Percentiles rank a stretch among this genome's conserved stretches.
Conservation (phyloP, 164 flowering plant genomes). For the Liquidambar formosana region DNA sequence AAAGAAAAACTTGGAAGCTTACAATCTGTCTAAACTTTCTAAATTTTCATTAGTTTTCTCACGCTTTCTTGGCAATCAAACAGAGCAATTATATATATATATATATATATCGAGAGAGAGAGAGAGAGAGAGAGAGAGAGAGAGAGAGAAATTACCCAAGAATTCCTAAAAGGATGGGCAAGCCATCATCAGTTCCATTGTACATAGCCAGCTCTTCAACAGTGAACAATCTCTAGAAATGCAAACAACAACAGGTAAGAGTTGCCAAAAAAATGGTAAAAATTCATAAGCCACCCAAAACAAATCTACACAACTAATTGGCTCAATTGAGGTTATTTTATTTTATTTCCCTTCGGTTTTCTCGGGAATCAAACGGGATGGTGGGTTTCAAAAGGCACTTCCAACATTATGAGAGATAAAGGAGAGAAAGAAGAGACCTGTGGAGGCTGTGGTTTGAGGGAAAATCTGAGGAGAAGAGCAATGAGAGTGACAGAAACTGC, state of each 20-base stretch:
- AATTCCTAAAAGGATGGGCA: constrained; percentile 72
- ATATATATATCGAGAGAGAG: neutral
- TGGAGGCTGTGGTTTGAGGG: constrained; percentile 7
- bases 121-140: neutral
- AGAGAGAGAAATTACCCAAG: constrained; percentile 50
- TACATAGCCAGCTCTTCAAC: constrained; percentile 57
- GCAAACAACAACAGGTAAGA: neutral
- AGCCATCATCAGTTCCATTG: constrained; percentile 69
- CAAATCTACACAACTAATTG: neutral
- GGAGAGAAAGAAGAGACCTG: constrained; percentile 3
- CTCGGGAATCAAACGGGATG: neutral
- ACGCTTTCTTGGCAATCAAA: neutral
- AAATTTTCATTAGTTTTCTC: neutral
- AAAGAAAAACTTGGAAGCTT: neutral
- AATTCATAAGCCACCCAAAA: neutral
- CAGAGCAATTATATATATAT: neutral
- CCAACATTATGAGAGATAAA: constrained; percentile 2
- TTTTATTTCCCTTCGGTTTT: no score
- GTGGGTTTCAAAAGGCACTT: no score
- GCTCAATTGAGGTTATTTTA: no score
- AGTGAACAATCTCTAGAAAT: constrained; percentile 46
- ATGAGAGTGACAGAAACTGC: constrained; percentile 20
- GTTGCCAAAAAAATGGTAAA: neutral
- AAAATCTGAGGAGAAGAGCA: constrained; percentile 10
- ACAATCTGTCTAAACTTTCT: neutral